These are phyloP conservation scores for Eucalyptus pauciflora DNA, from an alignment of 345 rosid genomes.

Conservation along the genomic window DNA sequence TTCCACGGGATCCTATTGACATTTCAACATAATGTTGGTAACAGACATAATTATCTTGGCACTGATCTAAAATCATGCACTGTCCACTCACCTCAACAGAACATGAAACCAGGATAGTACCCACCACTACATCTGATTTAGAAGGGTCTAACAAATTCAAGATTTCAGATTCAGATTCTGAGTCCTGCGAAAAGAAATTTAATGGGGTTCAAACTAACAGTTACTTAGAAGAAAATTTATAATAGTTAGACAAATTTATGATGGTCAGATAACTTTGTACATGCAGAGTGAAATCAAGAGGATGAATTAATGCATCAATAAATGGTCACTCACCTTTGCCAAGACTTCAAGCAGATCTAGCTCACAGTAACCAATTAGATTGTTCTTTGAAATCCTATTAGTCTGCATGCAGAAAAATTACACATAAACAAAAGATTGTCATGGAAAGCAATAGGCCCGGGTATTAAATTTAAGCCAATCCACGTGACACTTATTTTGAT, in stretches of 20 bases:
- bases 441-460: not conserved
- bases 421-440: not conserved
- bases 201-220: not conserved
- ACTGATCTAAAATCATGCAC: not conserved
- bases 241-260: not conserved
- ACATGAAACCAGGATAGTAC: conserved; percentile 62
- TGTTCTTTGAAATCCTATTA: conserved; percentile 62
- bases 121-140: conserved; percentile 43
- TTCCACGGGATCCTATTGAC: conserved; percentile 75
- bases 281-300: not conserved
- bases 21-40: not conserved
- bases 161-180: conserved; percentile 24
- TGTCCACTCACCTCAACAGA: conserved; percentile 58
- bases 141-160: conserved; percentile 68
- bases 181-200: conserved; percentile 33
- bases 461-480: not conserved
- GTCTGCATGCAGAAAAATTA: conserved; percentile 39
- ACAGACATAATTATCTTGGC: not conserved
- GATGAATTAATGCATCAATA: not conserved
- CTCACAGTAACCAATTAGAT: conserved; percentile 74
- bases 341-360: conserved; percentile 67
- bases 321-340: conserved; percentile 29
- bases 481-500: not conserved
- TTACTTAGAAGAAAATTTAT: not conserved
- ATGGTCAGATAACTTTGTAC: not conserved